Percentiles rank a stretch among this genome's conserved stretches.
These are phyloP conservation scores for Sugiyamaella qingdaonensis DNA, from an alignment of 805 yeast species.

Conservation along the genomic window DNA sequence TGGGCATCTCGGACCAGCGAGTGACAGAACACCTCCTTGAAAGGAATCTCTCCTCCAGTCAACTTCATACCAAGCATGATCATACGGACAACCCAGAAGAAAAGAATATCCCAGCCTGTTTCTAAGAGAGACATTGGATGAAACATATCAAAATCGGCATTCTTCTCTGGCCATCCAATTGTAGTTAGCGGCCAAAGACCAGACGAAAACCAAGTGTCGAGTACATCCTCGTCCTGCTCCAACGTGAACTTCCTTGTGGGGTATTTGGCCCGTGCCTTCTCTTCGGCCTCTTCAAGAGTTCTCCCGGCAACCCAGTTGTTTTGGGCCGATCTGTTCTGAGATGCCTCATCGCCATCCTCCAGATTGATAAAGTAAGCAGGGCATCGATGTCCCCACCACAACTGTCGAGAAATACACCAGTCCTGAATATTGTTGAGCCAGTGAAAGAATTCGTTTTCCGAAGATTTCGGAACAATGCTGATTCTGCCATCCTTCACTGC, in stretches of 20 bases:
- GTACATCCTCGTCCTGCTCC: constrained; percentile 95
- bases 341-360: constrained; percentile 58
- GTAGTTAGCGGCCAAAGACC: constrained; percentile 98
- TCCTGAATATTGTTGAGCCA: constrained; percentile 97
- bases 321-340: constrained; percentile 61
- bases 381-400: constrained; percentile 98
- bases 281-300: constrained; percentile 73
- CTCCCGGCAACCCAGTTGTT: constrained; percentile 86
- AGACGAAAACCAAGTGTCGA: constrained; percentile 98
- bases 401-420: constrained; percentile 96
- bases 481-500: constrained; percentile 82
- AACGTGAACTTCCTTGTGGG: constrained; percentile 65
- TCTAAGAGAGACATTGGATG: constrained; percentile 92
- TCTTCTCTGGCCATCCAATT: constrained; percentile 84
- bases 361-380: constrained; percentile 87
- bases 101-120: constrained; percentile 98
- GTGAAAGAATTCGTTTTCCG: constrained; percentile 88
- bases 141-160: constrained; percentile 69
- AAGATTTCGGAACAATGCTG: constrained; percentile 78
- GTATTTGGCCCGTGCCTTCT: constrained; percentile 71
- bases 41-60: constrained; percentile 79
- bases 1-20: constrained; percentile 98
- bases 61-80: constrained; percentile 83
- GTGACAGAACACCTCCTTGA: constrained; percentile 96
- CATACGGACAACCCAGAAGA: constrained; percentile 99